A percentile compares a stretch with the other conserved stretches of the same genome.
Conservation (phyloP, 2,329 filamentous ascomycete genomes). For the Ophiostoma perfectum region DNA sequence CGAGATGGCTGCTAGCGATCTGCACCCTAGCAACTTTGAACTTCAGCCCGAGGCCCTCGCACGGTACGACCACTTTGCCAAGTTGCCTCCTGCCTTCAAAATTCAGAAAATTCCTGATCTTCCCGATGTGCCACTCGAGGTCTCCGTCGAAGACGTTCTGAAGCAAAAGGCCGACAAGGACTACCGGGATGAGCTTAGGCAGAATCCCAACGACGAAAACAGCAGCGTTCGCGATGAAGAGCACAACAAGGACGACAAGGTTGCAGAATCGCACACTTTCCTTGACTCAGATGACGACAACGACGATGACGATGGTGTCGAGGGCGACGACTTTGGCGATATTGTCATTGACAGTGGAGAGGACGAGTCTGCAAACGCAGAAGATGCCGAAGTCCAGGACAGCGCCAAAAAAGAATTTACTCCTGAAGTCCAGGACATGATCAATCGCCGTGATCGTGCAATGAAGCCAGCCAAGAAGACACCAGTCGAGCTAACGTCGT, state of each 20-base stretch:
- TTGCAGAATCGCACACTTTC: neutral
- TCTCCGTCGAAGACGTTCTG: neutral
- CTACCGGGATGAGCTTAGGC: neutral
- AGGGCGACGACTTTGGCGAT: constrained; percentile 12
- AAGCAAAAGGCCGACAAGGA: neutral
- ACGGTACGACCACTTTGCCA: neutral
- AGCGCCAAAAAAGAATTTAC: neutral
- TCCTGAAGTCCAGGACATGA: no score
- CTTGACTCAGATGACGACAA: neutral
- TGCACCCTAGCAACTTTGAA: constrained; percentile 18
- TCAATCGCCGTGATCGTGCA: no score
- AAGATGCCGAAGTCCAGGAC: neutral
- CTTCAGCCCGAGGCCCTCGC: constrained; percentile 11
- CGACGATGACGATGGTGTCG: neutral
- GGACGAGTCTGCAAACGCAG: neutral
- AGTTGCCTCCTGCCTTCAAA: constrained; percentile 1
- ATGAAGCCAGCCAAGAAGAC: neutral
- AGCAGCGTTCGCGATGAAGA: neutral
- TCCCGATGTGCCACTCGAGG: neutral
- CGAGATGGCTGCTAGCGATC: constrained; percentile 31
- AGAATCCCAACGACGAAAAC: neutral
- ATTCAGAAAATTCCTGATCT: constrained; percentile 5
- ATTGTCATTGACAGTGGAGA: neutral
- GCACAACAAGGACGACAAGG: neutral
- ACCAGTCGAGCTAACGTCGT: constrained; percentile 29